Base-by-base conservation (phyloP, 73 alveolate genomes). In the Paramecium octaurelia region DNA sequence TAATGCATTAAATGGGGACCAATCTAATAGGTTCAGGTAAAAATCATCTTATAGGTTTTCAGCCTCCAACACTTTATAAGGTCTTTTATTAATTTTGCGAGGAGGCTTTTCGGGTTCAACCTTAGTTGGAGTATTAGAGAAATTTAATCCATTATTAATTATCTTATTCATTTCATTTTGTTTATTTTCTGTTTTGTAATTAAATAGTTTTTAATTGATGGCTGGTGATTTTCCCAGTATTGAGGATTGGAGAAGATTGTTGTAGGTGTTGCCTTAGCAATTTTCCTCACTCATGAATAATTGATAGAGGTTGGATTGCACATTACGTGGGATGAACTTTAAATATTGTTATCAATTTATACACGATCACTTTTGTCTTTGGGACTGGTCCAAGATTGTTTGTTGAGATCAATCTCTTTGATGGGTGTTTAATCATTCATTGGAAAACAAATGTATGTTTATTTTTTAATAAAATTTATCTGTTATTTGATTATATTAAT, bases 11-110 rank as follows among this genome's bases (percentile, higher is more conserved):
- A 90, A 85, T 27, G 97, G 92, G n/a, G 98, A 95, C 98, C 98
- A 96, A 92, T 96, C 98, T 31, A 96, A 85, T 21, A 96, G 75
- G 58, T 96, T 96, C 16, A 96, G 93, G 76, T 96, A 96, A 84
- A 96, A 96, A 68, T 96, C 98, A 93, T 95, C 97, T 42, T 95
- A 90, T 70, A 96, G 92, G 54, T 93, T 91, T 34, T 97, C 98
- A 7, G 98, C 98, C 44, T 95, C 96, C 34, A 96, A 92, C 44
- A 93, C 92, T 92, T 96, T 96, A 73, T 93, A 96, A 9, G 98
- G 98, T 70, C 94, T 93, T 20, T 89, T 90, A 58, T 93, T 92
- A 24, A 96, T 96, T 89, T 96, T 95, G 9, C 97, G 76, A 2
- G 95, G 87, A 31, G 90, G 92, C 20, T 77, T 89, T 70, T 89